Base-by-base conservation (phyloP, 495 filamentous ascomycete species). In the Lentithecium fluviatile region DNA sequence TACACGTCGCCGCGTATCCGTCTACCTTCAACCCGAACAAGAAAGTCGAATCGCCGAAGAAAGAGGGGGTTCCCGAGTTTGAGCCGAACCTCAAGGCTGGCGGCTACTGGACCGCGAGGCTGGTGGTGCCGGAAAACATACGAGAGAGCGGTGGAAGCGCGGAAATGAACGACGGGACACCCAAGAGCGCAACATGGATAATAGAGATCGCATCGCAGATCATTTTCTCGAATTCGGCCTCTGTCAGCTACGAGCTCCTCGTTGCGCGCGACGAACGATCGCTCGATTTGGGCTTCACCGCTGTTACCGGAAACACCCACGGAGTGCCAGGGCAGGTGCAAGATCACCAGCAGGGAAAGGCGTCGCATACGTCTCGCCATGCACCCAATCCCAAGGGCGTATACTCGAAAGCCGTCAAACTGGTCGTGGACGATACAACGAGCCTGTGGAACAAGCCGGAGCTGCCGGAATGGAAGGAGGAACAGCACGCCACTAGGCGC, bases 21-120 rank as follows among this genome's bases (percentile, higher is more conserved):
- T 78, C 85, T 0, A 80, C 78, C 37, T 97, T 91, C 73, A 82
- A 89, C 66, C 90, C 91, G 3, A 88, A 95, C 70, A 73, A 77
- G 60, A 88, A 87, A 55, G 82, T 85, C 52, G 82, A 86, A 23
- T 77, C 83, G 23, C 78, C 82, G 21, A 78, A 85, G 48, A 68
- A 68, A 52, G 77, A 80, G 75, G 89, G 88, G 54, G 78, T 83
- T 2, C 92, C 91, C 24, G 86, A 95, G 70, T 98, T 93, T 72
- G 94, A 98, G 70, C 92, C 94, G 12, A 89, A 96, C 73, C 83
- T 98, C 64, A 98, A 97, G 75, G 91, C 94, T 21, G 95, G 90
- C 15, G 91, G 89, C 19, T 85, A 77, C 52, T 98, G 90, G 86
- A 83, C 83, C 69, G 86, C 89, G 25, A 79, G 79, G 46, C 83